Conservation (phyloP, 306 rosid species). For the Cicer arietinum region DNA sequence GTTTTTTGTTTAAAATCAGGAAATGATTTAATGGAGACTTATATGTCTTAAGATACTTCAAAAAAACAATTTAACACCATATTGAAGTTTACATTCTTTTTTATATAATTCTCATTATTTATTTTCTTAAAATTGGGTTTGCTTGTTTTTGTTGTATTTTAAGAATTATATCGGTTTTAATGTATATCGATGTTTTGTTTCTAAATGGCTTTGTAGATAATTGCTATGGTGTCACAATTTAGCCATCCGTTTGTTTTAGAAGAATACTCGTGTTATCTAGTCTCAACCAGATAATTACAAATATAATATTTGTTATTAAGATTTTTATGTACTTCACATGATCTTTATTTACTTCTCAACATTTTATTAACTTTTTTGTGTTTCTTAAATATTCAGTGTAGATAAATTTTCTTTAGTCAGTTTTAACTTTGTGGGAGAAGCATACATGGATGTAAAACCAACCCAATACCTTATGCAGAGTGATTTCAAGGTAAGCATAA, state of each 20-base stretch:
- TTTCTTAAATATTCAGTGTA: constrained; percentile 60
- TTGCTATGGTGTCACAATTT: constrained; percentile 67
- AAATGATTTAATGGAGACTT: constrained; percentile 31
- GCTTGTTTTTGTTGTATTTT: too few relatives aligned
- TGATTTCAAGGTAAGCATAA: constrained; percentile 62
- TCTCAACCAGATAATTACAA: constrained; percentile 68
- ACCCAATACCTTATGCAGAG: constrained; percentile 76
- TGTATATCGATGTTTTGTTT: constrained; percentile 40
- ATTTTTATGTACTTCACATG: constrained; percentile 15
- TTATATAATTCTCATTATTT: too few relatives aligned
- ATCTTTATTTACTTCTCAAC: not conserved
- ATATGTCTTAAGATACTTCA: too few relatives aligned
- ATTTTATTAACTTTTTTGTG: constrained; percentile 44
- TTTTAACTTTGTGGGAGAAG: constrained; percentile 86
- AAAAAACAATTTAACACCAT: too few relatives aligned
- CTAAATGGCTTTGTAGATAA: constrained; percentile 59
- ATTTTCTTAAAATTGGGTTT: too few relatives aligned
- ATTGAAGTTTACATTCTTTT: too few relatives aligned
- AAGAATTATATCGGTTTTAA: not conserved
- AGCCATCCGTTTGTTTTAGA: constrained; percentile 62
- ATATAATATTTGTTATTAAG: constrained; percentile 34
- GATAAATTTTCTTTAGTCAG: constrained; percentile 76
- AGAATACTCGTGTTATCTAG: constrained; percentile 85
- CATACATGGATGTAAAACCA: constrained; percentile 89
- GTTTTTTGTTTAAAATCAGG: constrained; percentile 9